phyloP scores from a whole-genome alignment of 257 asterid species.

The Gynochthodes officinalis region DNA sequence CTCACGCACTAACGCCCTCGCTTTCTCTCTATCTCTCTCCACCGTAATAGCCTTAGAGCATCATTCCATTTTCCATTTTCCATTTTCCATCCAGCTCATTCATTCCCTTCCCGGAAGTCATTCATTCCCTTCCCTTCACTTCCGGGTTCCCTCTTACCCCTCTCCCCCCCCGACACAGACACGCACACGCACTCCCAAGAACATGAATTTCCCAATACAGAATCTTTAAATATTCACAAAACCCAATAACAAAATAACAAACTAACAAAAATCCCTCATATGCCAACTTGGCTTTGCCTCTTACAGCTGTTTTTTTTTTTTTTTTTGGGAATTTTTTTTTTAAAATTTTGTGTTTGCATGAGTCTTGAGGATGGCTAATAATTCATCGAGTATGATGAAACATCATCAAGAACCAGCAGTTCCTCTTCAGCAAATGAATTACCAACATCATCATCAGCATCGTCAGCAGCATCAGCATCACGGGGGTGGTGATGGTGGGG shows the following conservation, averaged over 20 bases:
- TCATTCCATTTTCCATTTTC: slow-evolving; percentile 7
- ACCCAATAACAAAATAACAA: background rate
- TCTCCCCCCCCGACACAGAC: no score
- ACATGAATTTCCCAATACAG: slow-evolving; percentile 4
- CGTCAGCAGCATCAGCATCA: slow-evolving; percentile 2
- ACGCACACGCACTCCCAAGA: background rate
- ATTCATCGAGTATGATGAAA: slow-evolving; percentile 12
- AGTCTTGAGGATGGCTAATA: slow-evolving; percentile 8
- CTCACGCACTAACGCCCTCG: background rate
- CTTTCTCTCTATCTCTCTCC: background rate
- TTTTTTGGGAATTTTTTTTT: background rate
- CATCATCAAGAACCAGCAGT: slow-evolving; percentile 5
- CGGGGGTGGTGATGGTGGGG: background rate
- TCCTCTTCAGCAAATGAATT: slow-evolving; percentile 2
- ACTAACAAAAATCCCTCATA: background rate
- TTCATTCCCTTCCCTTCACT: no score
- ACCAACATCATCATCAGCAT: background rate
- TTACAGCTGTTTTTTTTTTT: background rate
- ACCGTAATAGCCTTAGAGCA: background rate
- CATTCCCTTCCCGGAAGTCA: background rate
- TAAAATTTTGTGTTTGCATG: slow-evolving; percentile 9
- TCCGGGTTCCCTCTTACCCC: background rate
- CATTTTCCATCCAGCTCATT: slow-evolving; percentile 5
- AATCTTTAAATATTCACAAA: background rate
- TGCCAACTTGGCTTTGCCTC: background rate